Percentiles rank a stretch among this genome's conserved stretches.
Conservation (phyloP, 2,329 filamentous ascomycete genomes). For the Pseudogymnoascus sp. region DNA sequence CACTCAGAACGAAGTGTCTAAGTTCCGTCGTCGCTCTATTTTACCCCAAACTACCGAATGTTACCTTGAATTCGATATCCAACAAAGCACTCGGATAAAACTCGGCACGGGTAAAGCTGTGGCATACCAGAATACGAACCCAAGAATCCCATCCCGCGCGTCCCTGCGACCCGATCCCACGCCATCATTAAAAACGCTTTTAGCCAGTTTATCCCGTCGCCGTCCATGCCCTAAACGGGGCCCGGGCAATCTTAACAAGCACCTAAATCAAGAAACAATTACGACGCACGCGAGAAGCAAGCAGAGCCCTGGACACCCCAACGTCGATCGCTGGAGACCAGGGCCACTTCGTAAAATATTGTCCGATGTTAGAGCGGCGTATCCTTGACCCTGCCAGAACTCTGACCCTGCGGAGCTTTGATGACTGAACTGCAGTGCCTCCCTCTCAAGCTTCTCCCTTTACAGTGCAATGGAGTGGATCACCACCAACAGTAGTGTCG, state of each 20-base stretch:
- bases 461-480: background rate
- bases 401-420: background rate
- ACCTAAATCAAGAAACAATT: background rate
- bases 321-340: background rate
- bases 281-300: background rate
- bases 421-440: background rate
- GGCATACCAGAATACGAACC: background rate
- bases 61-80: background rate
- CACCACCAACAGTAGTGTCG: background rate
- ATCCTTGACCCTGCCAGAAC: background rate
- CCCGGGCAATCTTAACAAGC: background rate
- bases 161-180: background rate
- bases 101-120: background rate
- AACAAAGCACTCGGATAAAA: background rate
- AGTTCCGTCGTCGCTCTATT: background rate
- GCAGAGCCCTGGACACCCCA: background rate
- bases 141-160: background rate
- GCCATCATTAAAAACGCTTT: background rate
- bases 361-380: background rate
- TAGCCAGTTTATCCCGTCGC: conserved; percentile 1
- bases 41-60: background rate
- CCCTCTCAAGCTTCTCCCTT: background rate
- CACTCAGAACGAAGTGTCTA: background rate
- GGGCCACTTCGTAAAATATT: background rate
- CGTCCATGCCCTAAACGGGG: background rate